These are phyloP conservation scores for Emergomyces orientalis DNA, from an alignment of 2,329 filamentous ascomycete species.

Conservation along the genomic window DNA sequence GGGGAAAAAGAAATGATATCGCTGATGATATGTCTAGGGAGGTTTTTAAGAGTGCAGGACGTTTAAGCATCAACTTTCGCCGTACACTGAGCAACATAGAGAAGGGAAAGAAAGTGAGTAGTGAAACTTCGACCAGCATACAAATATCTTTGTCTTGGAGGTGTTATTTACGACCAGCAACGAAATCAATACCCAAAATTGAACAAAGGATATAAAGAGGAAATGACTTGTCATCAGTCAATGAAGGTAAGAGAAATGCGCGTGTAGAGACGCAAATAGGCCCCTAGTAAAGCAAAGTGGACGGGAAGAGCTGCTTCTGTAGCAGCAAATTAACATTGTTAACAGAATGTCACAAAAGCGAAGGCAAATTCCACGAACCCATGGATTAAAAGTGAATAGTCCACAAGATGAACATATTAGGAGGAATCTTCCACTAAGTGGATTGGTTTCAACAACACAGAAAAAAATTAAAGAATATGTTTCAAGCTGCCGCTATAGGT, in stretches of 20 bases:
- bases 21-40: background rate
- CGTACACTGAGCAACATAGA: constrained; percentile 4
- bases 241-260: background rate
- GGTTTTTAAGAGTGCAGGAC: background rate
- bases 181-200: background rate
- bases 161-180: background rate
- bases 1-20: background rate
- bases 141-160: constrained; percentile 2
- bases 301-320: background rate
- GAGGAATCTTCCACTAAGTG: background rate
- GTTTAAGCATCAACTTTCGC: background rate
- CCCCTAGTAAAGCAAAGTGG: background rate
- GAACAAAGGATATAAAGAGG: background rate
- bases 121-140: background rate
- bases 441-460: background rate
- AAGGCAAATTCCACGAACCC: too few relatives aligned
- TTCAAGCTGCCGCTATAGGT: background rate
- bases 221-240: background rate
- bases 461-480: background rate
- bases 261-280: background rate
- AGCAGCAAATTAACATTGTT: background rate
- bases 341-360: background rate
- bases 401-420: background rate
- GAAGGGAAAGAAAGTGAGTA: background rate
- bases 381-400: background rate